These are phyloP conservation scores for Diaporthe vaccinii DNA, from an alignment of 2,329 filamentous ascomycete genomes.

Conservation along the genomic window DNA sequence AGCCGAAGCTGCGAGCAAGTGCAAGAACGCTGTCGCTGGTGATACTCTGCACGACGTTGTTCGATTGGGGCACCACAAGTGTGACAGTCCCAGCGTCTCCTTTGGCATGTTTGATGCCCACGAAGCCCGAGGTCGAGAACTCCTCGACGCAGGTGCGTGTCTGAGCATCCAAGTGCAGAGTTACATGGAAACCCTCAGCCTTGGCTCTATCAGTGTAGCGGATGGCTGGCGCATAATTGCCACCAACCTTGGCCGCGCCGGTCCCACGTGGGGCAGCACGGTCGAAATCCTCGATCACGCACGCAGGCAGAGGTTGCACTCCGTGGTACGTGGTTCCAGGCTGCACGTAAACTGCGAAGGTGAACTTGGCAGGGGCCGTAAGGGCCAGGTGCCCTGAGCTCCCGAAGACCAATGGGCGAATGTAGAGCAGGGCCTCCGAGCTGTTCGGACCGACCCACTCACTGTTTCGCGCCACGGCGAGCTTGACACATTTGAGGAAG, in stretches of 20 bases:
- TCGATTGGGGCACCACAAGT: constrained; percentile 88
- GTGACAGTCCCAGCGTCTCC: constrained; percentile 70
- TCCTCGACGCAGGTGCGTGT: constrained; percentile 90
- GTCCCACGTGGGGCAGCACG: constrained; percentile 92
- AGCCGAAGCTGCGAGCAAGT: constrained; percentile 84
- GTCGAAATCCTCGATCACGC: constrained; percentile 94
- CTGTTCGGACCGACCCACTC: constrained; percentile 91
- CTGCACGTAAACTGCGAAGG: constrained; percentile 89
- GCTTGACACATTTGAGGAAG: constrained; percentile 81
- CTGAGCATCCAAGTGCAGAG: constrained; percentile 90
- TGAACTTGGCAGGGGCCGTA: constrained; percentile 90
- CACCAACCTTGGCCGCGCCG: constrained; percentile 90
- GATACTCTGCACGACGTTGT: constrained; percentile 88
- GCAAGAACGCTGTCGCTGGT: constrained; percentile 84
- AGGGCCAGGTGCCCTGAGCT: constrained; percentile 90
- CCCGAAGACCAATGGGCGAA: constrained; percentile 90
- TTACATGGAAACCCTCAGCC: constrained; percentile 87
- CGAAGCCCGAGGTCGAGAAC: constrained; percentile 94
- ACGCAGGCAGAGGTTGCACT: constrained; percentile 83
- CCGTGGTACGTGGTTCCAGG: constrained; percentile 97
- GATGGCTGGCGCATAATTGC: constrained; percentile 96
- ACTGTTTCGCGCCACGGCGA: constrained; percentile 90
- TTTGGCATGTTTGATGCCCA: constrained; percentile 72
- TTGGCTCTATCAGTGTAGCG: constrained; percentile 87
- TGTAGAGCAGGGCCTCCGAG: constrained; percentile 92